Evolutionary conservation across 2,329 filamentous ascomycete species (phyloP).

Genomic region (Grosmannia clavigera): DNA sequence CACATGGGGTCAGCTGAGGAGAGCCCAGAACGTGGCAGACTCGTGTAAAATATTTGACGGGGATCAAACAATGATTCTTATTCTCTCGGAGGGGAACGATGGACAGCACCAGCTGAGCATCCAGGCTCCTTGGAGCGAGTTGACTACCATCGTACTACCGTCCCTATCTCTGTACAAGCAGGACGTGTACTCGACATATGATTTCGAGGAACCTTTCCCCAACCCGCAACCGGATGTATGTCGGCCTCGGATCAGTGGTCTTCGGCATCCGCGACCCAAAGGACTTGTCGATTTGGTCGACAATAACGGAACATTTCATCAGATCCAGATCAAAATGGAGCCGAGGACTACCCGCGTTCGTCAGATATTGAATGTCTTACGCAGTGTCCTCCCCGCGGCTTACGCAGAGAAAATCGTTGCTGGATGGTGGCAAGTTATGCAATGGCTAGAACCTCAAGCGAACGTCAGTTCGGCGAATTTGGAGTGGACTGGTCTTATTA

Average conservation of each 20-base stretch:
- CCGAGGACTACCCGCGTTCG: slow-evolving; percentile 51
- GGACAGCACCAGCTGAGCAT: slow-evolving; percentile 56
- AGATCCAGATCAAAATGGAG: slow-evolving; percentile 54
- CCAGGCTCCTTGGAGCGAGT: slow-evolving; percentile 63
- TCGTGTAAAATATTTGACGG: slow-evolving; percentile 61
- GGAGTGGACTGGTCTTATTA: slow-evolving; percentile 59
- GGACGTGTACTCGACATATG: background rate
- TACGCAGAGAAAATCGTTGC: slow-evolving; percentile 50
- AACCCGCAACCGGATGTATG: background rate
- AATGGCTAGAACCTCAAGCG: slow-evolving; percentile 42
- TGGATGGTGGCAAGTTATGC: slow-evolving; percentile 62
- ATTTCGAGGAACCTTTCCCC: slow-evolving; percentile 1
- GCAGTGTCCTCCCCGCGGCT: slow-evolving; percentile 48
- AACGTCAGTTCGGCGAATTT: slow-evolving; percentile 30
- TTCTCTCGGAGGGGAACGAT: slow-evolving; percentile 52
- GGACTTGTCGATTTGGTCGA: slow-evolving; percentile 58
- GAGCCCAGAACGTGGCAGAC: slow-evolving; percentile 57
- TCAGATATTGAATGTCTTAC: slow-evolving; percentile 48
- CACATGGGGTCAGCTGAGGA: slow-evolving; percentile 36
- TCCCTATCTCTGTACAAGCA: slow-evolving; percentile 35
- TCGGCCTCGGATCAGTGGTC: slow-evolving; percentile 28
- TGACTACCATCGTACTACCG: slow-evolving; percentile 55
- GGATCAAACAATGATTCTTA: slow-evolving; percentile 53
- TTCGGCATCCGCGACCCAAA: slow-evolving; percentile 44
- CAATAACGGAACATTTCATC: slow-evolving; percentile 47